Evolutionary conservation across 805 yeast species (phyloP), one percentile per base, ranked within the genome.

Genomic region (Isabelozyma gotoi): DNA sequence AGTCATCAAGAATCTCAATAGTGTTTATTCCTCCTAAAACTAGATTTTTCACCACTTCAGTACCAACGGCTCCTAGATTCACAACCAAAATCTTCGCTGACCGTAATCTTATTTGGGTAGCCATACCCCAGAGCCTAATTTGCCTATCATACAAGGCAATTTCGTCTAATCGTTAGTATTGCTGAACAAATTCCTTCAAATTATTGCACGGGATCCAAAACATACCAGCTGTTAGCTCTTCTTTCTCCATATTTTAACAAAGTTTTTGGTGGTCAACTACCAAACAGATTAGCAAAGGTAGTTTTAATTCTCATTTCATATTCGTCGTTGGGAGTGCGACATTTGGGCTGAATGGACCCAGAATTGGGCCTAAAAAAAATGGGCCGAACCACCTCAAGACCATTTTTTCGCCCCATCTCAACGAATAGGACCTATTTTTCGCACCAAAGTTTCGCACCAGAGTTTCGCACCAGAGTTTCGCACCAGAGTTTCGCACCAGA

Each of bases 41-140:
- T 38, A 94, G 62, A 61, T 91, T 91, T 63, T 94, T 92, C 31
- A 84, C 80, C 8, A 87, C 74, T 61, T 92, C 99, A 12, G 83
- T 80, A 5, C 95, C 95, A 7, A 88, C 74, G 1, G 88, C 88
- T 8, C 91, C 85, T 12, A 89, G 54, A 48, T 86, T 85, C 38
- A 92, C 72, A 35, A 94, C 55, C 36, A 91, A 67, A 4, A 92
- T 74, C 36, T 77, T 77, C 6, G 97, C 84, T 15, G 82, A 78
- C 31, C 94, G 76, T 71, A 92, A 79, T 36, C 81, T 63, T 33
- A 80, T 74, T 62, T 92, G 99, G 3, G 97, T 96, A 24, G 87
- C 95, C 59, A 94, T 73, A 2, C 99, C 99, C 99, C 99, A 92
- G 16, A 92, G 74, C 49, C 99, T 70, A 49, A 92, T 91, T 65